These are phyloP conservation scores for Termitomyces sp. DNA, from an alignment of 768 basidiomycete genomes.

Conservation along the genomic window DNA sequence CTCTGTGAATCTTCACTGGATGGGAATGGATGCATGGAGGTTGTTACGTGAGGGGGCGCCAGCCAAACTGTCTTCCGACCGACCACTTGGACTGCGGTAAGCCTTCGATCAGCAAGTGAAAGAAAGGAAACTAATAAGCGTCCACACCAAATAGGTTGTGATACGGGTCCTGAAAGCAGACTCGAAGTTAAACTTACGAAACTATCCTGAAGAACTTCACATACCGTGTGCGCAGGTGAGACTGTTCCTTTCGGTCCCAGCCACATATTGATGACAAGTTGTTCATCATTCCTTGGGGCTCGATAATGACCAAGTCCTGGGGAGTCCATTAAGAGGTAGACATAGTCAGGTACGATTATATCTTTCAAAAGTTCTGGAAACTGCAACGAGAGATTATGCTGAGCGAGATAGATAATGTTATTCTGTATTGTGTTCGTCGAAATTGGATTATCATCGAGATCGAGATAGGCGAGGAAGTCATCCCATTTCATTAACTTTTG, in stretches of 20 bases:
- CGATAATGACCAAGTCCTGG: conserved; percentile 47
- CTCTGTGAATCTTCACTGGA: conserved; percentile 24
- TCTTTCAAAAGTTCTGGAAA: conserved; percentile 77
- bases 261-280: conserved; percentile 74
- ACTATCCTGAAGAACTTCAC: conserved; percentile 12
- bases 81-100: conserved; percentile 70
- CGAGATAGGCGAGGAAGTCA: conserved; percentile 53
- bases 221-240: conserved; percentile 86
- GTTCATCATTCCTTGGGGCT: conserved; percentile 62
- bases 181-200: conserved; percentile 1
- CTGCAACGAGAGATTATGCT: conserved; percentile 81
- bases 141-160: conserved; percentile 80
- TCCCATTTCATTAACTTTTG: conserved; percentile 79
- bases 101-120: conserved; percentile 6
- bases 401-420: conserved; percentile 75
- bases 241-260: conserved; percentile 73
- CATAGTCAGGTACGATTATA: conserved; percentile 83
- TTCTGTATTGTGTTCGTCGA: conserved; percentile 8
- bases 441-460: conserved; percentile 26
- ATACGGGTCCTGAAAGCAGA: conserved; percentile 71
- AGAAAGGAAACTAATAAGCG: not conserved
- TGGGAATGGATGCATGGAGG: conserved; percentile 57
- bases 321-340: conserved; percentile 56
- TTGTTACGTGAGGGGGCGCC: conserved; percentile 58
- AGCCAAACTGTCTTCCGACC: conserved; percentile 92